A percentile compares a stretch with the other conserved stretches of the same genome.
phyloP scores from a whole-genome alignment of 805 yeast species.

The Hanseniaspora hatyaiensis region DNA sequence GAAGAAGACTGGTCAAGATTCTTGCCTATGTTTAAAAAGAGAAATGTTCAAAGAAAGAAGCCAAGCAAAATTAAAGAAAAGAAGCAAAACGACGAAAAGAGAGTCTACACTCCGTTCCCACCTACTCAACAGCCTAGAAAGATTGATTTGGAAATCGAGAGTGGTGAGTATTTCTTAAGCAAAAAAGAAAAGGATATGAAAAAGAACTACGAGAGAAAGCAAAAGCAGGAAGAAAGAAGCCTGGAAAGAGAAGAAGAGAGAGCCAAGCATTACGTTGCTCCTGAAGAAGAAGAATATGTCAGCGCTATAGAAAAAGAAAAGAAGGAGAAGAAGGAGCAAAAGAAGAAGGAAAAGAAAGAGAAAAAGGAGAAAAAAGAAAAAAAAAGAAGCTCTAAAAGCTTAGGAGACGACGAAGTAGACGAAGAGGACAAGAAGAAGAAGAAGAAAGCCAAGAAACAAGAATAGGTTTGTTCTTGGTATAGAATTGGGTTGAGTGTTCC shows the following conservation, averaged over 20 bases:
- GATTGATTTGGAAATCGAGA: conserved; percentile 91
- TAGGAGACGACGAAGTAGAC: conserved; percentile 7
- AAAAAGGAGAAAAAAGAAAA: conserved; percentile 24
- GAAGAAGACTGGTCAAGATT: conserved; percentile 95
- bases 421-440: conserved; percentile 15
- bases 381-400: conserved; percentile 15
- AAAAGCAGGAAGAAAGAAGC: conserved; percentile 61
- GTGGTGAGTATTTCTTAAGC: conserved; percentile 94
- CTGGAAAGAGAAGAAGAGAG: conserved; percentile 57
- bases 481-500: too few species aligned
- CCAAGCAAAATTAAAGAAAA: conserved; percentile 53
- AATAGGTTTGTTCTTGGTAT: background rate
- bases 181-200: conserved; percentile 67
- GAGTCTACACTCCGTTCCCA: conserved; percentile 96
- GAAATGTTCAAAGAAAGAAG: conserved; percentile 88
- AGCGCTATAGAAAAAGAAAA: conserved; percentile 30
- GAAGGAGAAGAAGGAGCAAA: conserved; percentile 21
- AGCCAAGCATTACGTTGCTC: conserved; percentile 71
- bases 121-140: conserved; percentile 94
- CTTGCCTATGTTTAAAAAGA: conserved; percentile 90
- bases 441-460: conserved; percentile 6
- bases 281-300: conserved; percentile 56
- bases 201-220: conserved; percentile 63
- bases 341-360: conserved; percentile 21
- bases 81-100: conserved; percentile 34